Conservation (phyloP, 768 basidiomycete species). For the Hirschioporus abietinus region DNA sequence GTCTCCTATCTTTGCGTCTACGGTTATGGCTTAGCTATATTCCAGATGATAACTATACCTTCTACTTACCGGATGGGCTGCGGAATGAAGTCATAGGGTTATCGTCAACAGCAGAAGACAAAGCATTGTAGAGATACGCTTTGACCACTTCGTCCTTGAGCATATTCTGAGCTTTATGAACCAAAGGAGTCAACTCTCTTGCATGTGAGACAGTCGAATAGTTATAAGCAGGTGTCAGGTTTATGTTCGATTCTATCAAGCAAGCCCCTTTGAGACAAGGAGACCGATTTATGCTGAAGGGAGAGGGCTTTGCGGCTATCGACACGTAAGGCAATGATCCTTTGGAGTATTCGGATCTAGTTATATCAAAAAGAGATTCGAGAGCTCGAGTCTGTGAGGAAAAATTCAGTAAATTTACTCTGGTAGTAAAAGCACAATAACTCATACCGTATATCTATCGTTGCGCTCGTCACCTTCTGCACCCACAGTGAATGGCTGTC, state of each 20-base stretch:
- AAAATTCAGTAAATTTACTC: neutral
- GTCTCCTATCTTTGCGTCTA: conserved; percentile 30
- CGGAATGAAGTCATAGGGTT: conserved; percentile 43
- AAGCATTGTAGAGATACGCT: conserved; percentile 40
- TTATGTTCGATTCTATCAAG: conserved; percentile 48
- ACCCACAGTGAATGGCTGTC: conserved; percentile 58
- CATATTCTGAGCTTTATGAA: conserved; percentile 26
- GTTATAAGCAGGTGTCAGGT: conserved; percentile 30
- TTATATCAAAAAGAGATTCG: conserved; percentile 25
- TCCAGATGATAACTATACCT: neutral
- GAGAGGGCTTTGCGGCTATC: neutral
- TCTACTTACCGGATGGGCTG: conserved; percentile 39
- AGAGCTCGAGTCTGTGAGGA: neutral
- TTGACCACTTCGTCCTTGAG: conserved; percentile 30
- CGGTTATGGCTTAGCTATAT: neutral
- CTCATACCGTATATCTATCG: conserved; percentile 50
- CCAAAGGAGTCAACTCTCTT: conserved; percentile 38
- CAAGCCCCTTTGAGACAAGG: conserved; percentile 43
- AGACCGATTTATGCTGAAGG: conserved; percentile 22
- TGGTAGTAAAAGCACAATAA: conserved; percentile 1
- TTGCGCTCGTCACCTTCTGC: conserved; percentile 54
- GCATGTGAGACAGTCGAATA: conserved; percentile 17
- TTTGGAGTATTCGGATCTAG: conserved; percentile 33
- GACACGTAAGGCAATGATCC: neutral
- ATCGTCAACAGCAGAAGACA: conserved; percentile 54